Conservation (phyloP, 257 asterid genomes). For the Orobanche coerulescens region DNA sequence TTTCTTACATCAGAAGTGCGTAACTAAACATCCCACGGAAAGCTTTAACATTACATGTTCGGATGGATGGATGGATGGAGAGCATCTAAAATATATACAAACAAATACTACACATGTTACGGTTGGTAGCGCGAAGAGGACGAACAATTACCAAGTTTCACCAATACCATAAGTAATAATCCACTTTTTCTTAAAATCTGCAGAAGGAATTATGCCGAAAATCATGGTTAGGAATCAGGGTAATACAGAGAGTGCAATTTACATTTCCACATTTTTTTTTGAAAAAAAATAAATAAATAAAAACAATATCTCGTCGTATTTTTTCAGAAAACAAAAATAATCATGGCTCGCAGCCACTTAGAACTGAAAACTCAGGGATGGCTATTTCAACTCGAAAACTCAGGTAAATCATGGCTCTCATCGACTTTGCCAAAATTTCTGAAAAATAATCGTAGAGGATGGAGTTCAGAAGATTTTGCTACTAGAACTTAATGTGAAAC, state of each 20-base stretch:
- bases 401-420: too few species aligned
- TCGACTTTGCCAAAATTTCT: too few species aligned
- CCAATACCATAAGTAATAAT: not conserved
- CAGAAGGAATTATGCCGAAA: conserved; percentile 5
- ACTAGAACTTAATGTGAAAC: too few species aligned
- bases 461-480: too few species aligned
- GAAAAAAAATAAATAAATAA: not conserved
- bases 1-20: not conserved
- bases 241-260: not conserved
- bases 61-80: not conserved
- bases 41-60: not conserved
- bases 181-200: conserved; percentile 7
- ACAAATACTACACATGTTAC: not conserved
- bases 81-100: not conserved
- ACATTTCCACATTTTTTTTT: not conserved
- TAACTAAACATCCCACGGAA: not conserved
- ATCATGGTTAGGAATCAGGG: not conserved
- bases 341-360: too few species aligned
- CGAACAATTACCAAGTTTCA: not conserved
- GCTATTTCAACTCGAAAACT: too few species aligned
- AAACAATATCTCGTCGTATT: not conserved
- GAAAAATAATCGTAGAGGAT: too few species aligned
- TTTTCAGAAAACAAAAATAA: not conserved
- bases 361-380: too few species aligned
- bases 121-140: not conserved